Evolutionary conservation across 2,329 filamentous ascomycete species (phyloP).

Genomic region (Penicillium sp.): DNA sequence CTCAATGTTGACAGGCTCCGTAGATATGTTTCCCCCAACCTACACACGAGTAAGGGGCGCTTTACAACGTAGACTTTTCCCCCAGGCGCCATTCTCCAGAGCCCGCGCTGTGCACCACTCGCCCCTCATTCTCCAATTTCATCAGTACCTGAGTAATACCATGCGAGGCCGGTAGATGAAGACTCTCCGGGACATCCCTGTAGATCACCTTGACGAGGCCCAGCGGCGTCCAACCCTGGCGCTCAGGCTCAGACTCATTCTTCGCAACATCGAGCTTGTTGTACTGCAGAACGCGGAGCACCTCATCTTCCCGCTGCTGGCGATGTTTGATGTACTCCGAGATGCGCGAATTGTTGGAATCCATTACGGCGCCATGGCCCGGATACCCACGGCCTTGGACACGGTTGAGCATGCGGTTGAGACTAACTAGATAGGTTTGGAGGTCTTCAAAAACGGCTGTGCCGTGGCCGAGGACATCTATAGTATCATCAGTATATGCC

Average conservation of each 20-base stretch:
- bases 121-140: slow-evolving; percentile 75
- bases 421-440: slow-evolving; percentile 62
- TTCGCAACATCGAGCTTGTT: slow-evolving; percentile 34
- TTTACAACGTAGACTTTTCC: slow-evolving; percentile 31
- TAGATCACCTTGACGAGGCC: slow-evolving; percentile 90
- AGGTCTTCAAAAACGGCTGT: slow-evolving; percentile 84
- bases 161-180: slow-evolving; percentile 72
- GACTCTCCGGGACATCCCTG: slow-evolving; percentile 68
- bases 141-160: slow-evolving; percentile 75
- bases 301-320: slow-evolving; percentile 73
- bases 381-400: slow-evolving; percentile 70
- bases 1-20: neutral
- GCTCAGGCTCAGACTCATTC: slow-evolving; percentile 34
- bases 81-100: slow-evolving; percentile 32
- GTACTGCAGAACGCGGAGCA: slow-evolving; percentile 62
- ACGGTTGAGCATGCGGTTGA: slow-evolving; percentile 66
- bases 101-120: slow-evolving; percentile 47
- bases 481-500: neutral
- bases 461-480: slow-evolving; percentile 76
- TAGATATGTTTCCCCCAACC: too few relatives aligned
- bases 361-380: slow-evolving; percentile 78
- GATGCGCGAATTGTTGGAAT: slow-evolving; percentile 69
- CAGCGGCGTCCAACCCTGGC: slow-evolving; percentile 63
- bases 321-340: slow-evolving; percentile 81
- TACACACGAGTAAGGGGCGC: neutral